phyloP scores from a whole-genome alignment of 257 asterid genomes.

The Verbena officinalis region DNA sequence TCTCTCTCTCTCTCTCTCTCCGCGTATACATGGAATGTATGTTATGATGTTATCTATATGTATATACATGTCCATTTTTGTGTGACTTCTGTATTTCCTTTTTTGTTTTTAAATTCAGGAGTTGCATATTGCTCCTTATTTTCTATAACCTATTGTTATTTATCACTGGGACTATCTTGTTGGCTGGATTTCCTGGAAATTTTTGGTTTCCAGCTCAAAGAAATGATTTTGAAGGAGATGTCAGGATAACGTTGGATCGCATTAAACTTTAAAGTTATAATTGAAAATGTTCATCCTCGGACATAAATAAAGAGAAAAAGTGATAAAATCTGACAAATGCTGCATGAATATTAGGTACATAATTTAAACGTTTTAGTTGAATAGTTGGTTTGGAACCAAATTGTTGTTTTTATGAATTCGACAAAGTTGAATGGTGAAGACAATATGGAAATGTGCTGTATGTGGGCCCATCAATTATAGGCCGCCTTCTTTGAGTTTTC shows the following conservation, averaged over 20 bases:
- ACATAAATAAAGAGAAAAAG: background rate
- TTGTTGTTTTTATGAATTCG: background rate
- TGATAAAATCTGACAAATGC: background rate
- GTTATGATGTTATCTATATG: too few relatives aligned
- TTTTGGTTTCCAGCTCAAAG: background rate
- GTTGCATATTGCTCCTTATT: background rate
- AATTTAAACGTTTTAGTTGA: conserved; percentile 3
- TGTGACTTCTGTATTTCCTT: background rate
- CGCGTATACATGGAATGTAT: too few relatives aligned
- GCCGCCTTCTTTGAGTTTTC: background rate
- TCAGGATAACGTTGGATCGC: background rate
- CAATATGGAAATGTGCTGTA: background rate
- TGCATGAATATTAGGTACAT: background rate
- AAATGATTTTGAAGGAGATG: conserved; percentile 12
- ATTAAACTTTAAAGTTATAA: background rate
- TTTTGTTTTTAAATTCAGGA: background rate
- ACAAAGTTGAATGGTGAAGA: background rate
- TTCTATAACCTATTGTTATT: background rate
- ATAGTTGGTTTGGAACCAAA: conserved; percentile 1
- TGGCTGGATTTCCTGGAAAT: background rate
- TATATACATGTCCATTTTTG: background rate
- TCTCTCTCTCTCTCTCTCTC: background rate
- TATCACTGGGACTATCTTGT: background rate
- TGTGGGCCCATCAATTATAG: background rate
- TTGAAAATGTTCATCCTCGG: background rate